These are phyloP conservation scores for Oehlia diaphana DNA, from an alignment of 192 early-diverging fungal species.

Conservation along the genomic window DNA sequence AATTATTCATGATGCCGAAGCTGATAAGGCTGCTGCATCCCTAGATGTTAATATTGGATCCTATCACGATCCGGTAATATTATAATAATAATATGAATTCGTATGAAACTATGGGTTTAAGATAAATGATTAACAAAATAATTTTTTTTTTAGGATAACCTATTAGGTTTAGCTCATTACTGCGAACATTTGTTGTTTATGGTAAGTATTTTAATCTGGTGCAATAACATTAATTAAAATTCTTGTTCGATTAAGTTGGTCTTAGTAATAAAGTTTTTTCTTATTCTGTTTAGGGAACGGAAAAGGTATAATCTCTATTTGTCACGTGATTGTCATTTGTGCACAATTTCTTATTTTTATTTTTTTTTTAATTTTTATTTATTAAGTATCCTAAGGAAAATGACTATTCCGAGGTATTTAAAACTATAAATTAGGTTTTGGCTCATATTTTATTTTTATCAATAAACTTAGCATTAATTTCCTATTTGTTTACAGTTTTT, in stretches of 20 bases:
- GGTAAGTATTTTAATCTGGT: slow-evolving; percentile 46
- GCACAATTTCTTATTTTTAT: background rate
- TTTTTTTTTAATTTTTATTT: background rate
- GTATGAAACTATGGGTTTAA: background rate
- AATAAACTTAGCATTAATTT: background rate
- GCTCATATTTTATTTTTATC: background rate
- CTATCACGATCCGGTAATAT: slow-evolving; percentile 69
- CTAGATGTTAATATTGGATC: slow-evolving; percentile 85
- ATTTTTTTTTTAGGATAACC: slow-evolving; percentile 17
- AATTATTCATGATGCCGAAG: slow-evolving; percentile 67
- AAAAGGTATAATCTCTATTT: background rate
- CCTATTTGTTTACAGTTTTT: slow-evolving; percentile 51
- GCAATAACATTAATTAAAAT: background rate
- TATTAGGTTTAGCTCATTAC: slow-evolving; percentile 83
- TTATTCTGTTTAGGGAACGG: background rate
- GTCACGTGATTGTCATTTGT: background rate
- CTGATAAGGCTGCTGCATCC: slow-evolving; percentile 78
- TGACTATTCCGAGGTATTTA: slow-evolving; percentile 59
- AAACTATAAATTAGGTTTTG: background rate
- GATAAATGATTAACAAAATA: background rate
- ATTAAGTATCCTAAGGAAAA: slow-evolving; percentile 79
- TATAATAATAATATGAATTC: no score
- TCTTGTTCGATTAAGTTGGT: background rate
- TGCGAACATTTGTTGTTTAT: slow-evolving; percentile 77
- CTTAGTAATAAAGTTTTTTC: background rate